These are phyloP conservation scores for Trametes cinnabarina DNA, from an alignment of 768 basidiomycete genomes.

Conservation along the genomic window DNA sequence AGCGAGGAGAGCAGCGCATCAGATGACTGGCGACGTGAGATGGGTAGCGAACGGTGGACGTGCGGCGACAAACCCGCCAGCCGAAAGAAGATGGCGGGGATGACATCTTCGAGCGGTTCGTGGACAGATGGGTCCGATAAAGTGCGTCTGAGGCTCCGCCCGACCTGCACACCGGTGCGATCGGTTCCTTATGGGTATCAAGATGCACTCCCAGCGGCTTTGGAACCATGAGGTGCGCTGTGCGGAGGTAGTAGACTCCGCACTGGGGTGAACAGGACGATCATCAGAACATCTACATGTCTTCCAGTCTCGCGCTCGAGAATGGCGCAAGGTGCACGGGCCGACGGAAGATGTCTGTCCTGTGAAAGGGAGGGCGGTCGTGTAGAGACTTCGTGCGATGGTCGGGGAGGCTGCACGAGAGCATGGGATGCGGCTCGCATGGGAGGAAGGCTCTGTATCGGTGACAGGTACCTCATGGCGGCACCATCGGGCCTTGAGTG, in stretches of 20 bases:
- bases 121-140: slow-evolving; percentile 16
- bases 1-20: slow-evolving; percentile 13
- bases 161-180: slow-evolving; percentile 2
- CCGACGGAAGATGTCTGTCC: slow-evolving; percentile 7
- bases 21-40: slow-evolving; percentile 19
- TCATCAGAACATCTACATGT: slow-evolving; percentile 7
- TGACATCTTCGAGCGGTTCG: slow-evolving; percentile 13
- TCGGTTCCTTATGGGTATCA: not conserved
- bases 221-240: not conserved
- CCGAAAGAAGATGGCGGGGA: slow-evolving; percentile 14
- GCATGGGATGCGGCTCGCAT: slow-evolving; percentile 3
- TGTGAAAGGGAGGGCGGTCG: slow-evolving; percentile 2
- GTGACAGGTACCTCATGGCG: not conserved
- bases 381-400: slow-evolving; percentile 17
- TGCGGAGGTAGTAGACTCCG: slow-evolving; percentile 12
- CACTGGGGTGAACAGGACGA: not conserved
- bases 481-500: slow-evolving; percentile 1
- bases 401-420: slow-evolving; percentile 12
- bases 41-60: not conserved
- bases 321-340: slow-evolving; percentile 2
- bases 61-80: slow-evolving; percentile 8
- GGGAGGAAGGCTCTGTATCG: slow-evolving; percentile 11
- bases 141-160: slow-evolving; percentile 3
- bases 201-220: not conserved
- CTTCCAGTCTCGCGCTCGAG: slow-evolving; percentile 5